Conservation (phyloP, 139 green algal genomes). For the Coelastrella sp. region DNA sequence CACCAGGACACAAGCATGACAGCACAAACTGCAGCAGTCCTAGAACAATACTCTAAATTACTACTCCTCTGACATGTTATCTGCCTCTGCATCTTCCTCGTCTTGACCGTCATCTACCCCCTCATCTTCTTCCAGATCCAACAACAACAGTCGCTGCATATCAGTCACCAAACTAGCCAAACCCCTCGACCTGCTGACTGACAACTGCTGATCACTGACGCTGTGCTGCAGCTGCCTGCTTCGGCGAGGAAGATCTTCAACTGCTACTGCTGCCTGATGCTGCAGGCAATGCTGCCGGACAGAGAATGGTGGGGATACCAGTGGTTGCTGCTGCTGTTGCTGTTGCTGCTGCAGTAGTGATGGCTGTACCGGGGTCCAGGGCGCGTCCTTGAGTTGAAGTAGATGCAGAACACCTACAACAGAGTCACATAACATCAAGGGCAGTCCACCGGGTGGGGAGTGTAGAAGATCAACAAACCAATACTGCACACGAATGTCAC, state of each 20-base stretch:
- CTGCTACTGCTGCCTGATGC: background rate
- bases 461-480: too few relatives aligned
- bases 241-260: background rate
- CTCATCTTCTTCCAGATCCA: constrained; percentile 43
- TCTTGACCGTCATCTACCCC: constrained; percentile 1
- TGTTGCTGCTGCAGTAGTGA: background rate
- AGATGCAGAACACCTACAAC: background rate
- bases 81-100: background rate
- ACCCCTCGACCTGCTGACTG: constrained; percentile 21
- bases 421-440: too few relatives aligned
- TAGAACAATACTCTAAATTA: background rate
- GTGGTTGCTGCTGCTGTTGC: constrained; percentile 1
- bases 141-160: constrained; percentile 38
- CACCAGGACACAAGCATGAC: too few relatives aligned
- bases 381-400: background rate
- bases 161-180: constrained; percentile 23
- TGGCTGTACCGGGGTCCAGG: background rate
- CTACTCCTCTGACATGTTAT: background rate
- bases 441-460: too few relatives aligned
- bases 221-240: constrained; percentile 2
- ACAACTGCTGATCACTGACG: background rate
- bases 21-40: background rate
- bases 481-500: too few relatives aligned
- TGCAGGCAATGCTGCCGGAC: background rate
- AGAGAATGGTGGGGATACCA: background rate